Evolutionary conservation across 2,329 filamentous ascomycete species (phyloP).

Genomic region (Cyphellophora attinorum): DNA sequence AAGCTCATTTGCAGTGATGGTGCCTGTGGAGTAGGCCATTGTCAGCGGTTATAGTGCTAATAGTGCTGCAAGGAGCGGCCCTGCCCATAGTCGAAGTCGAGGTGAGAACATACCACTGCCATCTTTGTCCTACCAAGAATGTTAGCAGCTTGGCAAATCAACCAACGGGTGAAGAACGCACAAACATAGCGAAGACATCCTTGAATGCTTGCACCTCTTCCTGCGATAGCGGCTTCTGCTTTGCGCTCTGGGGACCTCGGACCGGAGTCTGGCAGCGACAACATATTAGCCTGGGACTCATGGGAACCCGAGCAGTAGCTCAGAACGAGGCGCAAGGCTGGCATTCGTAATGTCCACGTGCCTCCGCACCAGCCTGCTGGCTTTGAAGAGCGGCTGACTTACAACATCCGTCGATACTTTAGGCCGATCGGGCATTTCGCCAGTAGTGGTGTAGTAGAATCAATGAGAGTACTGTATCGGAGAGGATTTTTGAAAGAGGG

Average conservation of each 20-base stretch:
- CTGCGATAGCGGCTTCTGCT: slow-evolving; percentile 9
- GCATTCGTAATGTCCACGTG: too few species aligned
- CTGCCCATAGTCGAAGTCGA: not conserved
- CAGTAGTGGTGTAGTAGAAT: too few species aligned
- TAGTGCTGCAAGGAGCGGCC: not conserved
- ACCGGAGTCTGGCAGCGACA: too few species aligned
- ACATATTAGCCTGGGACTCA: too few species aligned
- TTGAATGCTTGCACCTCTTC: slow-evolving; percentile 21
- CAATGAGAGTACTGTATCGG: too few species aligned
- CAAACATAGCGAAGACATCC: slow-evolving; percentile 23
- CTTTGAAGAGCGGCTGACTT: too few species aligned
- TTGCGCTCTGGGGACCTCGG: slow-evolving; percentile 1
- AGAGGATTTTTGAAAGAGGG: too few species aligned
- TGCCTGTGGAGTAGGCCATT: slow-evolving; percentile 34
- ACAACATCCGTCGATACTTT: not conserved
- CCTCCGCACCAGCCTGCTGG: too few species aligned
- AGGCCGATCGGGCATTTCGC: not conserved
- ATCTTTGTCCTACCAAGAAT: slow-evolving; percentile 22
- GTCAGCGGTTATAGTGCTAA: not conserved
- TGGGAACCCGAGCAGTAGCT: too few species aligned
- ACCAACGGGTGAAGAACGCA: slow-evolving; percentile 12
- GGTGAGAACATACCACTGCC: slow-evolving; percentile 18
- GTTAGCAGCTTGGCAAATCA: not conserved
- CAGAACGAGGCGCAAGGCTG: too few species aligned
- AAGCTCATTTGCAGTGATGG: slow-evolving; percentile 55